Conservation (phyloP, 2,329 filamentous ascomycete genomes). For the Didymella glomerata region DNA sequence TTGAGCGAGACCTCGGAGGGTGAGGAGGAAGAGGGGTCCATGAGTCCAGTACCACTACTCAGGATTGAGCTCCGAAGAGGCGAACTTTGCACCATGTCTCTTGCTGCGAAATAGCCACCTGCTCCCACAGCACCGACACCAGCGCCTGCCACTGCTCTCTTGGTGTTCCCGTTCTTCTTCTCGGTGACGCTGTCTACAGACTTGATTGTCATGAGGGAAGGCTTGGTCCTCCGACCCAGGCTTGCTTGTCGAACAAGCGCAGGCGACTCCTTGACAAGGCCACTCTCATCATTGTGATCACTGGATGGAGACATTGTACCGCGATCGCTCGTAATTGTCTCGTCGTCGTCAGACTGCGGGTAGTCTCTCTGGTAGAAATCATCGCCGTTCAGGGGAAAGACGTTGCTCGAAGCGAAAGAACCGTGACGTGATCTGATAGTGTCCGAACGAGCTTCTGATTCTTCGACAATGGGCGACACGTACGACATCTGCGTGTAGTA, state of each 20-base stretch:
- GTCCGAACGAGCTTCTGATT: constrained; percentile 57
- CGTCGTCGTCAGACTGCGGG: constrained; percentile 50
- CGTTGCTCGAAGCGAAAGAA: constrained; percentile 60
- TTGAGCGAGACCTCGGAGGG: constrained; percentile 48
- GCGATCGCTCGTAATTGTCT: constrained; percentile 46
- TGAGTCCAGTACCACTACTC: constrained; percentile 45
- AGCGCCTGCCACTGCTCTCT: constrained; percentile 25
- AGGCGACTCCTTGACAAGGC: constrained; percentile 48
- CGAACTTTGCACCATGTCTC: constrained; percentile 33
- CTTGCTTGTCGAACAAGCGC: constrained; percentile 56
- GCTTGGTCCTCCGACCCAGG: constrained; percentile 57
- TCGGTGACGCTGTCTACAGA: constrained; percentile 51
- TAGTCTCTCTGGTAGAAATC: constrained; percentile 52
- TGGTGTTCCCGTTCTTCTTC: constrained; percentile 30
- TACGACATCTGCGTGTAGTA: constrained; percentile 60
- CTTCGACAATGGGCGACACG: constrained; percentile 60
- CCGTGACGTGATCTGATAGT: constrained; percentile 52
- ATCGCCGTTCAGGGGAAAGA: constrained; percentile 54
- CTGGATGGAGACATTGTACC: constrained; percentile 40
- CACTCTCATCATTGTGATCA: constrained; percentile 49
- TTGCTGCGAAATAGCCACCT: constrained; percentile 10
- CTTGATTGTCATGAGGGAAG: constrained; percentile 59
- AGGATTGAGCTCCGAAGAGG: constrained; percentile 37
- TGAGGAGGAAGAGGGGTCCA: constrained; percentile 43
- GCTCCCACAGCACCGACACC: constrained; percentile 32